A percentile compares a stretch with the other conserved stretches of the same genome.
Evolutionary conservation across 208 protist genomes (phyloP).

Genomic region (Hexamita inflata): DNA sequence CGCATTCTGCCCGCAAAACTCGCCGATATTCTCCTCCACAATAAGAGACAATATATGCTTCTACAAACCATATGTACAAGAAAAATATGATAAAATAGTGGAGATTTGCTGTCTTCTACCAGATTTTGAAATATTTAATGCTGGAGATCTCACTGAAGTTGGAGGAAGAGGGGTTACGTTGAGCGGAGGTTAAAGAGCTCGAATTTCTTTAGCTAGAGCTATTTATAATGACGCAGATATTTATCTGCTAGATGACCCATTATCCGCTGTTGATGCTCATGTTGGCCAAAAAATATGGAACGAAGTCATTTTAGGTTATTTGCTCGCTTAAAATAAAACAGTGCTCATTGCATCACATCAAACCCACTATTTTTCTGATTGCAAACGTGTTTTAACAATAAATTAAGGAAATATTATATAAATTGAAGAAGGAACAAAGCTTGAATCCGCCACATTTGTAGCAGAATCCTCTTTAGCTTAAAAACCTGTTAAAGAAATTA

Average conservation of each 20-base stretch:
- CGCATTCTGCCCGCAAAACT: neutral
- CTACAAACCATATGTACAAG: slow-evolving; percentile 37
- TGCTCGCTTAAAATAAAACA: slow-evolving; percentile 45
- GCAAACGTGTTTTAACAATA: neutral
- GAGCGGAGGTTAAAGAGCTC: slow-evolving; percentile 60
- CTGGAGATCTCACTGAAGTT: slow-evolving; percentile 49
- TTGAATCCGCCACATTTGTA: too few species aligned
- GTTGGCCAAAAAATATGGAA: slow-evolving; percentile 50
- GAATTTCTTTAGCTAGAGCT: slow-evolving; percentile 55
- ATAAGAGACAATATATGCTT: slow-evolving; percentile 46
- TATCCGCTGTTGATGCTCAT: slow-evolving; percentile 38
- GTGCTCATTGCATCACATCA: slow-evolving; percentile 50
- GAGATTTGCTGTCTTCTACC: slow-evolving; percentile 34
- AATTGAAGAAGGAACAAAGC: too few species aligned
- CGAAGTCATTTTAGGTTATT: slow-evolving; percentile 56
- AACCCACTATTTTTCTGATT: slow-evolving; percentile 17
- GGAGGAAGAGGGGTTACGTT: slow-evolving; percentile 65
- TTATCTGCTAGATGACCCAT: slow-evolving; percentile 42
- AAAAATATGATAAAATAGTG: slow-evolving; percentile 31
- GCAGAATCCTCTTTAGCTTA: too few species aligned
- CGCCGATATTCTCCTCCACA: neutral
- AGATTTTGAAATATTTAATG: slow-evolving; percentile 34
- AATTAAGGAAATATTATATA: neutral
- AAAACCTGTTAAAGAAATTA: too few species aligned
- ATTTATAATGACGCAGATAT: slow-evolving; percentile 44